These are phyloP conservation scores for Saccharomycopsis sp. DNA, from an alignment of 805 yeast genomes.

Conservation along the genomic window DNA sequence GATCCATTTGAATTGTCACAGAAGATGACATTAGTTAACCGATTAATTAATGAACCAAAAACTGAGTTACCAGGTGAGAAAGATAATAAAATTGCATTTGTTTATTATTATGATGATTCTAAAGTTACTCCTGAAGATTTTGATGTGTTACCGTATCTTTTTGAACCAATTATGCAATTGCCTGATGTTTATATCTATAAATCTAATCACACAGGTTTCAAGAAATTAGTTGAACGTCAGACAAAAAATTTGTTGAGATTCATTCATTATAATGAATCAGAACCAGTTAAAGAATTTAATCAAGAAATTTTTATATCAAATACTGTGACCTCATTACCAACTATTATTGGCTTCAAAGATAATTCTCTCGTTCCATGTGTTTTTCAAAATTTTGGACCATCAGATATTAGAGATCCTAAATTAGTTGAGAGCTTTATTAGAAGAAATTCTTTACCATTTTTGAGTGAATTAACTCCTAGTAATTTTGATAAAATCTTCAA, in stretches of 20 bases:
- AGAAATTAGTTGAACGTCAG: slow-evolving; percentile 36
- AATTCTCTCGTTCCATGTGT: slow-evolving; percentile 44
- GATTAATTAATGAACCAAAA: slow-evolving; percentile 27
- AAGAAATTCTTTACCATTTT: slow-evolving; percentile 42
- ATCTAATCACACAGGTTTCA: slow-evolving; percentile 38
- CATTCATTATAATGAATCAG: slow-evolving; percentile 36
- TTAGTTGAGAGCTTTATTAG: slow-evolving; percentile 44
- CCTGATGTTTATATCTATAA: slow-evolving; percentile 50
- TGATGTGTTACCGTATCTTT: slow-evolving; percentile 49
- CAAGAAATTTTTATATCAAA: slow-evolving; percentile 43
- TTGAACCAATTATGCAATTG: slow-evolving; percentile 52
- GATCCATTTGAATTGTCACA: slow-evolving; percentile 20
- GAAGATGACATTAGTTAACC: slow-evolving; percentile 26
- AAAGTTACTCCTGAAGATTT: slow-evolving; percentile 49
- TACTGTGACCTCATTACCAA: slow-evolving; percentile 54
- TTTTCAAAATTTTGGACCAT: slow-evolving; percentile 55
- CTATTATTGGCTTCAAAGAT: slow-evolving; percentile 54
- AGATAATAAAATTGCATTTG: slow-evolving; percentile 42
- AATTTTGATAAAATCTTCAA: slow-evolving; percentile 24
- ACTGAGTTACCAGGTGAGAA: slow-evolving; percentile 25
- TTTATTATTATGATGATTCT: slow-evolving; percentile 43
- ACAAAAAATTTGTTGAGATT: slow-evolving; percentile 33
- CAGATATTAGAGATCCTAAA: slow-evolving; percentile 48
- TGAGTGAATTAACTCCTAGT: slow-evolving; percentile 43
- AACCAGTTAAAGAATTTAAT: slow-evolving; percentile 32